Evolutionary conservation across 176 grass and related monocot genomes (phyloP).

Genomic region (Musa troglodytarum): DNA sequence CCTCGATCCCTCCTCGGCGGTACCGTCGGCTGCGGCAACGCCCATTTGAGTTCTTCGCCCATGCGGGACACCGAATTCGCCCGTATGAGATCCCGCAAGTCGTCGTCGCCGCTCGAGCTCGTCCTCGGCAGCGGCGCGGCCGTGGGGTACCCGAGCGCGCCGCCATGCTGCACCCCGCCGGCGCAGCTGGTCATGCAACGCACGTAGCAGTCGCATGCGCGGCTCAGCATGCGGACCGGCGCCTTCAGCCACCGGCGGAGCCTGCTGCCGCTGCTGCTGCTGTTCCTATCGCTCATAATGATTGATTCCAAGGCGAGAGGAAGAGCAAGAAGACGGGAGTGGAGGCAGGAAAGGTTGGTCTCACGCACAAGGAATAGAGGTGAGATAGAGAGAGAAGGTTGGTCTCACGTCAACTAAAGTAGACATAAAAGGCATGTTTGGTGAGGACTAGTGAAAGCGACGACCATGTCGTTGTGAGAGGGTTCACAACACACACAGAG

Average conservation of each 20-base stretch:
- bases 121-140: not conserved
- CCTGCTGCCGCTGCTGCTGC: not conserved
- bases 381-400: no score
- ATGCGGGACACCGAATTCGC: constrained; percentile 8
- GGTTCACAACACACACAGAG: no score
- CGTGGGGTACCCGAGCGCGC: not conserved
- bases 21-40: not conserved
- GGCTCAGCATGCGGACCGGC: constrained; percentile 33
- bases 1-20: constrained; percentile 33
- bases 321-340: no score
- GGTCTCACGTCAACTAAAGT: no score
- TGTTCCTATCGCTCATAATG: not conserved
- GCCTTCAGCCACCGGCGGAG: constrained; percentile 33
- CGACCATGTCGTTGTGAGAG: no score
- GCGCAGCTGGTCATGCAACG: constrained; percentile 42
- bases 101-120: constrained; percentile 14
- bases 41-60: not conserved
- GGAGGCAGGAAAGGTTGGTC: no score
- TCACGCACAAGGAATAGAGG: no score
- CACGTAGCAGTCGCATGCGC: constrained; percentile 60
- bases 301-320: not conserved
- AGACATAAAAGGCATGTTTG: no score
- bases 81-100: constrained; percentile 25
- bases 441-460: no score
- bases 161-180: constrained; percentile 11